Evolutionary conservation across 495 filamentous ascomycete species (phyloP), one percentile per base, ranked within the genome.

Genomic region (Parathielavia appendiculata): DNA sequence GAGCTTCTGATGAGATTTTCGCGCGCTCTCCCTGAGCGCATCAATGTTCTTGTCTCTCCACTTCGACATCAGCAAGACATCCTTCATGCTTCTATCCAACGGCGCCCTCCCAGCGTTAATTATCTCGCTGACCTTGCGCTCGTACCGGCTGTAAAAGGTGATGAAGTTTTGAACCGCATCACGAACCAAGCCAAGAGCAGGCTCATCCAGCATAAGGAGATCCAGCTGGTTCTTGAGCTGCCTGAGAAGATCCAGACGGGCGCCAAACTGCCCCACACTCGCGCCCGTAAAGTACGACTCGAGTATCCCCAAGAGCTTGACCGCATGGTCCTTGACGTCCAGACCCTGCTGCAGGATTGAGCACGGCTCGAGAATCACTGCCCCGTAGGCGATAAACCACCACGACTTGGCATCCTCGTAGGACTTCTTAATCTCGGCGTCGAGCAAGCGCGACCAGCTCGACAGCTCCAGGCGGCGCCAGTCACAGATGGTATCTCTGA

Each of bases 31-130:
- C 65, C 83, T 79, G 40, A 99, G 73, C 8, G 90, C 87, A 54
- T 87, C 83, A 51, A 99, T 92, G 61, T 96, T 97, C 22, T 87
- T 96, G 63, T 97, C 95, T 66, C 95, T 93, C 95, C 95, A 97
- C 67, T 89, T 95, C 2, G 90, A 89, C 56, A 97, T 72, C 34
- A 92, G 79, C 20, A 97, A 79, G 32, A 96, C 85, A 60, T 96
- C 88, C 62, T 87, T 89, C 78, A 97, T 87, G 47, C 89, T 81
- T 67, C 90, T 95, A 67, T 96, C 91, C 10, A 96, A 75, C 5
- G 79, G 74, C 1, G 73, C 72, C 54, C 90, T 78, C 23, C 84
- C 86, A 43, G 84, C 79, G 22, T 66, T 73, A 50, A 97, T 75
- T 4, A 75, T 61, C 59, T 90, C 84, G 23, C 75, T 68, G 5